Evolutionary conservation across 768 basidiomycete species (phyloP).

Genomic region (Trametes gibbosa): DNA sequence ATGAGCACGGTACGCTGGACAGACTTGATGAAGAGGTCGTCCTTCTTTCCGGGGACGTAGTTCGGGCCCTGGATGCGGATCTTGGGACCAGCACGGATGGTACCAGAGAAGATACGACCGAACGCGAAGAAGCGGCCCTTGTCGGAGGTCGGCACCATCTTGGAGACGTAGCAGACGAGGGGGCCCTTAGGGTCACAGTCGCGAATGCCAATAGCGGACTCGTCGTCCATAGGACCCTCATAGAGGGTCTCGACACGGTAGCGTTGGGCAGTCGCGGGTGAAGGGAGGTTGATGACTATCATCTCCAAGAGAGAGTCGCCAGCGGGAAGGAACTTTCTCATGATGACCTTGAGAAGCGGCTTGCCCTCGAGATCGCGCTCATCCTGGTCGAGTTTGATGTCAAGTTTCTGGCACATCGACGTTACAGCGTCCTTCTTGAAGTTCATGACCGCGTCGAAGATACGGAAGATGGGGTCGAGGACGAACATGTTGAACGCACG

Average conservation of each 20-base stretch:
- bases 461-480: conserved; percentile 97
- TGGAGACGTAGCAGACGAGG: conserved; percentile 96
- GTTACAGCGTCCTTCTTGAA: conserved; percentile 90
- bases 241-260: conserved; percentile 99
- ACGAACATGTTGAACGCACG: conserved; percentile 99
- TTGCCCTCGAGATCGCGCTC: conserved; percentile 96
- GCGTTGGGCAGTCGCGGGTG: conserved; percentile 93
- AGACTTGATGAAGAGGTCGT: conserved; percentile 96
- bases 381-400: conserved; percentile 80
- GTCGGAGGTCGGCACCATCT: conserved; percentile 99
- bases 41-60: conserved; percentile 98
- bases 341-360: conserved; percentile 92
- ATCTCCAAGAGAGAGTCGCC: conserved; percentile 99
- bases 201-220: conserved; percentile 96
- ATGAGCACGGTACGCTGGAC: conserved; percentile 98
- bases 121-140: conserved; percentile 99
- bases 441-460: conserved; percentile 99
- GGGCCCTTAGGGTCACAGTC: conserved; percentile 97
- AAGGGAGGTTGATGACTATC: conserved; percentile 99
- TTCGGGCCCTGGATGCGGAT: conserved; percentile 99
- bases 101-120: conserved; percentile 99
- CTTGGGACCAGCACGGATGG: conserved; percentile 95
- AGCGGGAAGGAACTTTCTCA: conserved; percentile 99
- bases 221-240: conserved; percentile 99
- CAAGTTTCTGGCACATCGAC: conserved; percentile 93